A percentile compares a stretch with the other conserved stretches of the same genome.
phyloP scores from a whole-genome alignment of 768 basidiomycete genomes.

The Antrodiella citrinella region DNA sequence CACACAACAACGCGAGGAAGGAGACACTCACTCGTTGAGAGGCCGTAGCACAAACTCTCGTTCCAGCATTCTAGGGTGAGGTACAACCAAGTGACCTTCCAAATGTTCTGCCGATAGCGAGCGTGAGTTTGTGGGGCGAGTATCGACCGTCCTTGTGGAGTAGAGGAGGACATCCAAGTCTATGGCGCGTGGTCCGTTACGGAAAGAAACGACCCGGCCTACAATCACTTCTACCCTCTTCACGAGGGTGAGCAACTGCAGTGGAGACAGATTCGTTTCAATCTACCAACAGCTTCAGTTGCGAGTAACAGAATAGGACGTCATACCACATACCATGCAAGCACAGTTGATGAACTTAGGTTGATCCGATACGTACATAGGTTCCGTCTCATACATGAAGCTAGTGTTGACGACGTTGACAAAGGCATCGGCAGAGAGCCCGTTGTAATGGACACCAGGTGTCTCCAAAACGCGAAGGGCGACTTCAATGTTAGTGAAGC shows the following conservation, averaged over 20 bases:
- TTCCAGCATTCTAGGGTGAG: constrained; percentile 76
- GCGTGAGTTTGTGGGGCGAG: constrained; percentile 34
- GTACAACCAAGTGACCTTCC: constrained; percentile 67
- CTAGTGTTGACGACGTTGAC: constrained; percentile 59
- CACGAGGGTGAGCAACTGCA: constrained; percentile 47
- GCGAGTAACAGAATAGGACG: too few relatives aligned
- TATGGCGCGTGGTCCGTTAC: constrained; percentile 83
- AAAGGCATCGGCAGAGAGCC: constrained; percentile 18
- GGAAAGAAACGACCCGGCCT: constrained; percentile 70
- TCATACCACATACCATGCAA: constrained; percentile 66
- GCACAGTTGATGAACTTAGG: constrained; percentile 85
- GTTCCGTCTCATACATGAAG: constrained; percentile 86
- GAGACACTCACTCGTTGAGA: constrained; percentile 64
- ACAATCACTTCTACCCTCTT: constrained; percentile 69
- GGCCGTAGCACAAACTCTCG: constrained; percentile 91
- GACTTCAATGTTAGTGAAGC: constrained; percentile 71
- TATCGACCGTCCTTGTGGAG: constrained; percentile 52
- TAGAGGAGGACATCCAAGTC: constrained; percentile 87
- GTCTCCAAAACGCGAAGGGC: constrained; percentile 68
- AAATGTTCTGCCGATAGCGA: constrained; percentile 38
- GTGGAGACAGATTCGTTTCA: constrained; percentile 60
- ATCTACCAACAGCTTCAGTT: constrained; percentile 43
- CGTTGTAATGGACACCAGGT: constrained; percentile 25
- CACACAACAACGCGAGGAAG: neutral
- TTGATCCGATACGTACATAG: constrained; percentile 95